phyloP scores from a whole-genome alignment of 352 stramenopile genomes.

The Pseudoperonospora humuli region DNA sequence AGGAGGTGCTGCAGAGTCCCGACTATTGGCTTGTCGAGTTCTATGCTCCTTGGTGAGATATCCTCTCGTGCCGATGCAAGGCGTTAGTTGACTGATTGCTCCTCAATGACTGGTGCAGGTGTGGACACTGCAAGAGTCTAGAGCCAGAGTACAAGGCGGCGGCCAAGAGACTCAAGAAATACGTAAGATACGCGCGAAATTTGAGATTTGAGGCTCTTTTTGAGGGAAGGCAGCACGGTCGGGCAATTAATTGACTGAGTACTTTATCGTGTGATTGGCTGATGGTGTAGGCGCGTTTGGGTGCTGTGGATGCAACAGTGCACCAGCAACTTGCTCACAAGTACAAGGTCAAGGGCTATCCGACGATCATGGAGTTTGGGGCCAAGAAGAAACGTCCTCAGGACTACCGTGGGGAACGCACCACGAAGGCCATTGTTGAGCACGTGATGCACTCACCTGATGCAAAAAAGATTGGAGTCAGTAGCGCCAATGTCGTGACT shows the following conservation, averaged over 20 bases:
- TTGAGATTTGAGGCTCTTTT: neutral
- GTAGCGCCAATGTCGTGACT: conserved; percentile 32
- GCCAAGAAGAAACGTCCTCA: conserved; percentile 72
- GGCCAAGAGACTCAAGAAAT: conserved; percentile 79
- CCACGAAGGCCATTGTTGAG: conserved; percentile 52
- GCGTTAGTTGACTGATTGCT: neutral
- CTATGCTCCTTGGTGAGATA: conserved; percentile 81
- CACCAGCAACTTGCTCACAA: conserved; percentile 60
- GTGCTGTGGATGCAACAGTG: conserved; percentile 55
- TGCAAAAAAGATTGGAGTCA: conserved; percentile 62
- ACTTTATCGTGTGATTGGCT: conserved; percentile 2
- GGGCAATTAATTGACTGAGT: neutral
- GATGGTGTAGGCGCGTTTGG: conserved; percentile 45
- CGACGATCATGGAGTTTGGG: conserved; percentile 80
- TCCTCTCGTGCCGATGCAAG: neutral
- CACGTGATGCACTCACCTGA: conserved; percentile 65
- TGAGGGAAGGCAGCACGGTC: neutral
- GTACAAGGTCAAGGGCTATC: conserved; percentile 71
- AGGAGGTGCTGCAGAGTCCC: conserved; percentile 64
- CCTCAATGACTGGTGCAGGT: conserved; percentile 29
- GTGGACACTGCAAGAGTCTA: conserved; percentile 88
- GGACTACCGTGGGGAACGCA: conserved; percentile 64
- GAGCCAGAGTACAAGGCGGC: conserved; percentile 85
- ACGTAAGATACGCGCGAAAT: conserved; percentile 25
- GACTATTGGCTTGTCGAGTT: conserved; percentile 92